Base-by-base conservation (phyloP, 2,329 filamentous ascomycete species). In the Phaeomoniella chlamydospora region DNA sequence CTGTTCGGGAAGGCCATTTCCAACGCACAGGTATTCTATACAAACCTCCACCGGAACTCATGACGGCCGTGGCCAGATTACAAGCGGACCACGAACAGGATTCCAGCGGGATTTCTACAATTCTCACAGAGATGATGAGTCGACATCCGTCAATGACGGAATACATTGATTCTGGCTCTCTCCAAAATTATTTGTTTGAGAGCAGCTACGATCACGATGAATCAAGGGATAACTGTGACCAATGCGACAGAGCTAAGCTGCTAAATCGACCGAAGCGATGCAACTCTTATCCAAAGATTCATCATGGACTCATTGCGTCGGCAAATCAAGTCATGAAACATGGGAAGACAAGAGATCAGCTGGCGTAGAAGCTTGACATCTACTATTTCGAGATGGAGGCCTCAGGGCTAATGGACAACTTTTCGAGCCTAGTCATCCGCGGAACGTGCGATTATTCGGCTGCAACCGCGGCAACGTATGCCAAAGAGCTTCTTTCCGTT, bases 381-480 rank as follows among this genome's bases (percentile, higher is more conserved):
- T 33, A 45, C 3, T 49, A 46, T 16, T 51, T 53, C n/a, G 51
- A 53, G 37, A 54, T 53, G 51, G 49, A 53, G 34, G 43, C 45
- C 11, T 46, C 44, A n/a, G 46, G 49, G 11, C 17, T 47, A 2
- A 43, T 40, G 37, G 37, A 47, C 33, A 41, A 42, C 0, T 32
- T 59, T 0, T 57, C 58, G 0, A 57, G 54, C 3, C 38, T 64
- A 1, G 41, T 58, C 0, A 52, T 64, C 31, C 58, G 58, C 10
- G 57, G 56, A 0, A 57, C 62, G 0, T 62, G 51, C 12, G 55
- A 60, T 32, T 58, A 55, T 39, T 55, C 57, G 0, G 53, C 47
- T 3, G 50, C 38, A 4, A 48, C 40, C 4, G 56, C 46, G 4
- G 55, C 50, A 4, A 51, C 50, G 11, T 49, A 32, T 18, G 39